phyloP scores from a whole-genome alignment of 768 basidiomycete species.

The Lactarius tabidus region DNA sequence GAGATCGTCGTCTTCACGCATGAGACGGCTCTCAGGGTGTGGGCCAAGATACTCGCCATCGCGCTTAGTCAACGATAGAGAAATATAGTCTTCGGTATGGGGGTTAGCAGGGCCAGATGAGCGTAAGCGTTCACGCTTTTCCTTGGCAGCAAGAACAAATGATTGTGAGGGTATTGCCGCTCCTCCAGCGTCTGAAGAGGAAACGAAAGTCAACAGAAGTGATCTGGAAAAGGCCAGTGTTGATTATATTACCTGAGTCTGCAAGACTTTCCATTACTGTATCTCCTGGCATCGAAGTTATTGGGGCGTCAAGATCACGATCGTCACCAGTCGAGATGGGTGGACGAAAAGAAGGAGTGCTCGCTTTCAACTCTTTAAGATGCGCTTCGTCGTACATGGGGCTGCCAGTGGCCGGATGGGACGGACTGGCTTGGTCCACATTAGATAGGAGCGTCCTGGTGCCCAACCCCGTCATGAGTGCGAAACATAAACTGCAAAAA shows the following conservation, averaged over 20 bases:
- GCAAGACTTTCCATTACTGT: slow-evolving; percentile 5
- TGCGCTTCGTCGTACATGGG: slow-evolving; percentile 71
- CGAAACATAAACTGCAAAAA: slow-evolving; percentile 5
- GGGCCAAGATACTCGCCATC: slow-evolving; percentile 59
- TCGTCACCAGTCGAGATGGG: slow-evolving; percentile 35
- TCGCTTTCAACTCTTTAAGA: slow-evolving; percentile 75
- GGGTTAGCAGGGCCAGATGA: slow-evolving; percentile 39
- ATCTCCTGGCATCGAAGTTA: slow-evolving; percentile 35
- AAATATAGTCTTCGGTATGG: slow-evolving; percentile 66
- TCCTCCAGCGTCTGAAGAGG: slow-evolving; percentile 36
- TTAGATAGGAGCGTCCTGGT: slow-evolving; percentile 5
- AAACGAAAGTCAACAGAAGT: slow-evolving; percentile 13
- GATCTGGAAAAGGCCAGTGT: slow-evolving; percentile 29
- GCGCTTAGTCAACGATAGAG: slow-evolving; percentile 61
- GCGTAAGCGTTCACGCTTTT: slow-evolving; percentile 67
- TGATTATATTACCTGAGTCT: slow-evolving; percentile 12
- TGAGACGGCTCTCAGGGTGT: slow-evolving; percentile 77
- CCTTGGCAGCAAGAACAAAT: slow-evolving; percentile 67
- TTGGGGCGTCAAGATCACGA: slow-evolving; percentile 49
- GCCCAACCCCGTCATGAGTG: slow-evolving; percentile 1
- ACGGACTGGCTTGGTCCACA: slow-evolving; percentile 17
- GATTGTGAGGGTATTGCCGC: slow-evolving; percentile 65
- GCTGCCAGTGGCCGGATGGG: slow-evolving; percentile 40
- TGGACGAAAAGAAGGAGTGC: slow-evolving; percentile 56
- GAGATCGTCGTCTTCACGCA: slow-evolving; percentile 83